These are phyloP conservation scores for Metschnikowia anglica DNA, from an alignment of 805 yeast genomes.

Conservation along the genomic window DNA sequence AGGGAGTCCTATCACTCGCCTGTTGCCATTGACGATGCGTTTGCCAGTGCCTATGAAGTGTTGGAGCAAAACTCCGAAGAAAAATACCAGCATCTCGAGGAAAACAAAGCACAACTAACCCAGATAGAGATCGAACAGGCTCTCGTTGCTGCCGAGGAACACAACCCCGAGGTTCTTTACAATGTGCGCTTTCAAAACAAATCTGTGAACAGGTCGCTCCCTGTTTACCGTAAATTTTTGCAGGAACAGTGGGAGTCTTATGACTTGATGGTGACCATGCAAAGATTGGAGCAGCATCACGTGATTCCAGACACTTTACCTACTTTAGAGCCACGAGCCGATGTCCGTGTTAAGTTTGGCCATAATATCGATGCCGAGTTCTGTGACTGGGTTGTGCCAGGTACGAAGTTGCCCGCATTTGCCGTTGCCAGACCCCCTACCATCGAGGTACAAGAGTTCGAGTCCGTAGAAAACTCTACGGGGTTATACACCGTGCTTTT, in stretches of 20 bases:
- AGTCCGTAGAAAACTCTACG: slow-evolving; percentile 34
- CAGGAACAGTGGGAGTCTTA: slow-evolving; percentile 69
- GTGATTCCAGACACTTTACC: slow-evolving; percentile 95
- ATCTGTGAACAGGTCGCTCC: slow-evolving; percentile 62
- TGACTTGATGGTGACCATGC: slow-evolving; percentile 80
- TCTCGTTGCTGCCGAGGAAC: slow-evolving; percentile 70
- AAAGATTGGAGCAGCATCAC: slow-evolving; percentile 79
- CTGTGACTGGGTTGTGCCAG: slow-evolving; percentile 76
- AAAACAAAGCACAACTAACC: slow-evolving; percentile 18
- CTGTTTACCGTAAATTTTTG: slow-evolving; percentile 75
- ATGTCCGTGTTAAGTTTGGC: slow-evolving; percentile 72
- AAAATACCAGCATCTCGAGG: slow-evolving; percentile 36
- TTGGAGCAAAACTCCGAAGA: slow-evolving; percentile 50
- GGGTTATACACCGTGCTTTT: slow-evolving; percentile 73
- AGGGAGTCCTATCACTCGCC: slow-evolving; percentile 65
- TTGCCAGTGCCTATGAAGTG: slow-evolving; percentile 62
- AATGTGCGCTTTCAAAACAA: slow-evolving; percentile 51
- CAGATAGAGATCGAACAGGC: too few relatives aligned
- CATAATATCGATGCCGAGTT: slow-evolving; percentile 55
- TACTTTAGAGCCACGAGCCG: slow-evolving; percentile 77
- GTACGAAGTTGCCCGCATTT: slow-evolving; percentile 66
- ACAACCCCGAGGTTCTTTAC: slow-evolving; percentile 83
- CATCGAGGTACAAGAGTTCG: slow-evolving; percentile 73
- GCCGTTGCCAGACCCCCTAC: slow-evolving; percentile 78
- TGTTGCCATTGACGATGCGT: slow-evolving; percentile 65